Evolutionary conservation across 2,329 filamentous ascomycete genomes (phyloP).

Genomic region (Colletotrichum karsti): DNA sequence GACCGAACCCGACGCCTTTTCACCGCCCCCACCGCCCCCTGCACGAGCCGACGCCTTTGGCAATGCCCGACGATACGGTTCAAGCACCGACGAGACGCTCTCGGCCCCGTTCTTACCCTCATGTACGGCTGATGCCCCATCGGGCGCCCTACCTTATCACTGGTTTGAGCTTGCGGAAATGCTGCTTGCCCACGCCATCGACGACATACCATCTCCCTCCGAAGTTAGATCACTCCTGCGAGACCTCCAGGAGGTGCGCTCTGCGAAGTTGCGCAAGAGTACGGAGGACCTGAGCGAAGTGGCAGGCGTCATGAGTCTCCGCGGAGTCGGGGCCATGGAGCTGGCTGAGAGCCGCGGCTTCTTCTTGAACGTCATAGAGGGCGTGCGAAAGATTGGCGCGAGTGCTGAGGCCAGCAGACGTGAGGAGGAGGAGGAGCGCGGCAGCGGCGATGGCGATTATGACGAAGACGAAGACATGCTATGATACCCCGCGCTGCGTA

Average conservation of each 20-base stretch:
- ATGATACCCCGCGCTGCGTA: conserved; percentile 21
- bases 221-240: conserved; percentile 79
- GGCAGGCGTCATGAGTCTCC: conserved; percentile 73
- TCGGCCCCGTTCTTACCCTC: conserved; percentile 83
- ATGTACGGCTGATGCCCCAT: conserved; percentile 74
- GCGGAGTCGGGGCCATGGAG: conserved; percentile 92
- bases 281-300: conserved; percentile 76
- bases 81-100: conserved; percentile 40
- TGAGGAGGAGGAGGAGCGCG: conserved; percentile 78
- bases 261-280: conserved; percentile 85
- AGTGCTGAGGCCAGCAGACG: conserved; percentile 80
- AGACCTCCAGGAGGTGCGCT: conserved; percentile 86
- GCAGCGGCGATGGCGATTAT: conserved; percentile 69
- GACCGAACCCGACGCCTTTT: conserved; percentile 75
- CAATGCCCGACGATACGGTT: conserved; percentile 45
- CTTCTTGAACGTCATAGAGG: conserved; percentile 86
- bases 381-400: conserved; percentile 82
- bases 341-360: conserved; percentile 87
- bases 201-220: conserved; percentile 80
- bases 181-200: conserved; percentile 82
- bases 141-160: conserved; percentile 85
- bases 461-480: conserved; percentile 64
- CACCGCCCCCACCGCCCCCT: conserved; percentile 76
- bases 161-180: conserved; percentile 94
- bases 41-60: conserved; percentile 56